These are phyloP conservation scores for Boletus fagicola DNA, from an alignment of 768 basidiomycete genomes.

Conservation along the genomic window DNA sequence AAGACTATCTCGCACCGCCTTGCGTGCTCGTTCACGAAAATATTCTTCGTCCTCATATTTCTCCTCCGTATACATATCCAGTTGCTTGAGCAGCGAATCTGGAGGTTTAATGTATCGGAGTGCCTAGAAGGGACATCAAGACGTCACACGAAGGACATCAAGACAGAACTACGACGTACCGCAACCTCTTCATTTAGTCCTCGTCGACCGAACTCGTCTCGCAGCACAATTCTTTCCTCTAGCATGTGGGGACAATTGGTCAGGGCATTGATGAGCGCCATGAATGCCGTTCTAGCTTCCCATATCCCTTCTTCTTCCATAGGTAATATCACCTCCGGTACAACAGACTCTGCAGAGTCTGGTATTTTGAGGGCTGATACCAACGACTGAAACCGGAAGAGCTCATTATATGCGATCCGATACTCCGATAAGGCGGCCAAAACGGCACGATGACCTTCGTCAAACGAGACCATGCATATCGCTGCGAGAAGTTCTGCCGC, in stretches of 20 bases:
- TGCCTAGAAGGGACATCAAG: slow-evolving; percentile 43
- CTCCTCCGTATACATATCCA: slow-evolving; percentile 82
- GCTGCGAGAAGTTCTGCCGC: slow-evolving; percentile 80
- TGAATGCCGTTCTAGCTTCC: slow-evolving; percentile 75
- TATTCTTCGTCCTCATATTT: slow-evolving; percentile 90
- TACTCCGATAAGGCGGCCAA: slow-evolving; percentile 81
- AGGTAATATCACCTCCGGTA: slow-evolving; percentile 34
- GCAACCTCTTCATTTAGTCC: slow-evolving; percentile 83
- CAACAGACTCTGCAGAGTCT: slow-evolving; percentile 39
- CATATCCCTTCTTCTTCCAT: slow-evolving; percentile 69
- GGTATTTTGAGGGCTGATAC: slow-evolving; percentile 60
- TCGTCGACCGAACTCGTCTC: slow-evolving; percentile 80
- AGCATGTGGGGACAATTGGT: slow-evolving; percentile 72
- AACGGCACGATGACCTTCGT: slow-evolving; percentile 71
- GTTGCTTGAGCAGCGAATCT: slow-evolving; percentile 72
- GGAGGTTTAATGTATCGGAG: slow-evolving; percentile 76
- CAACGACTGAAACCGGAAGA: slow-evolving; percentile 78
- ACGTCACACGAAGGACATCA: not conserved
- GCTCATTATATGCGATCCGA: slow-evolving; percentile 63
- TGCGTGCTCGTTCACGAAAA: slow-evolving; percentile 62
- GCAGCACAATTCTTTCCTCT: slow-evolving; percentile 73
- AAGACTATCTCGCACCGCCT: slow-evolving; percentile 29
- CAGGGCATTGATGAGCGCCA: slow-evolving; percentile 79
- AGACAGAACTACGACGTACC: slow-evolving; percentile 45
- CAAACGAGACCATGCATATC: slow-evolving; percentile 69